phyloP scores from a whole-genome alignment of 2,329 filamentous ascomycete genomes.

The Pseudocercospora ulei region DNA sequence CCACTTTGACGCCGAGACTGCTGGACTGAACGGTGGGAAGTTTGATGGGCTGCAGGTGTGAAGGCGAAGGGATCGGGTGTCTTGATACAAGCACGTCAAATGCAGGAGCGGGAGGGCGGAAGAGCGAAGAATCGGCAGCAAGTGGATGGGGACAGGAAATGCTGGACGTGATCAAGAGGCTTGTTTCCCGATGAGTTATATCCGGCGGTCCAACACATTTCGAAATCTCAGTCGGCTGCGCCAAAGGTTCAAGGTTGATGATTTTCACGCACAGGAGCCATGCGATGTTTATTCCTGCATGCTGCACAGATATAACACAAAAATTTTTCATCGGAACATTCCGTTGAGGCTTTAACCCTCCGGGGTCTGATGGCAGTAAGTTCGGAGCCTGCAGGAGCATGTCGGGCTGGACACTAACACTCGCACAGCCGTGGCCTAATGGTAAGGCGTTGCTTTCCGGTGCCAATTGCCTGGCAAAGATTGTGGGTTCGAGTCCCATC shows the following conservation, averaged over 20 bases:
- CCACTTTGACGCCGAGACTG: slow-evolving; percentile 40
- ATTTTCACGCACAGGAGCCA: too few species aligned
- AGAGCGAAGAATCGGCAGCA: slow-evolving; percentile 39
- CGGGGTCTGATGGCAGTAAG: not conserved
- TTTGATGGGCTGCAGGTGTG: slow-evolving; percentile 39
- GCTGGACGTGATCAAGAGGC: slow-evolving; percentile 42
- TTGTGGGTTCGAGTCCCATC: slow-evolving; percentile 23
- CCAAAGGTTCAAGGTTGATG: not conserved
- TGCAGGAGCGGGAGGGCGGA: slow-evolving; percentile 40
- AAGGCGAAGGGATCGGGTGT: slow-evolving; percentile 42
- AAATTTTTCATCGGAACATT: too few species aligned
- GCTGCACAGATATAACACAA: too few species aligned
- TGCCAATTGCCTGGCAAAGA: slow-evolving; percentile 16
- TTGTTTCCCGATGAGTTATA: slow-evolving; percentile 31
- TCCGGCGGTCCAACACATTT: too few species aligned
- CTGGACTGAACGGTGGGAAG: slow-evolving; percentile 41
- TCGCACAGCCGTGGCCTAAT: slow-evolving; percentile 6
- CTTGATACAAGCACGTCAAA: slow-evolving; percentile 37
- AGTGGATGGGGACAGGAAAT: slow-evolving; percentile 47
- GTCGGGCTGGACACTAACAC: not conserved
- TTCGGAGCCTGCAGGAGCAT: not conserved
- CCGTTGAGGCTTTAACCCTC: too few species aligned
- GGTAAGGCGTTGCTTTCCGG: slow-evolving; percentile 20
- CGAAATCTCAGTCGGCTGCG: too few species aligned
- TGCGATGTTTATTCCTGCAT: too few species aligned